Evolutionary conservation across 1,284 basidiomycete genomes (phyloP).

Genomic region (Neonothopanus nambi): DNA sequence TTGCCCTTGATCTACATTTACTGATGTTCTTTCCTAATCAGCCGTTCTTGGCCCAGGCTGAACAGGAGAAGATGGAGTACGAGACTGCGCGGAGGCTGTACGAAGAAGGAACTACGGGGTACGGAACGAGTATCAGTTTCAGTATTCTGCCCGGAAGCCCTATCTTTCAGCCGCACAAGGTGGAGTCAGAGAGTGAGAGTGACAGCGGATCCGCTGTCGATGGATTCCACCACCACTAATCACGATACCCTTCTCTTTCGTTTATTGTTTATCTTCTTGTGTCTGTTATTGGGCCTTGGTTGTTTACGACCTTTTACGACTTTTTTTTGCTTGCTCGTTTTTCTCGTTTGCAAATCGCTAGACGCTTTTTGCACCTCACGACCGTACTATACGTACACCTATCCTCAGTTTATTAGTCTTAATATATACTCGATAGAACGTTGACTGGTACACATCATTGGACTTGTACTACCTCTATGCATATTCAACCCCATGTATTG

Average conservation of each 20-base stretch:
- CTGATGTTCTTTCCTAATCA: conserved; percentile 31
- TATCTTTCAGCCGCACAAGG: conserved; percentile 55
- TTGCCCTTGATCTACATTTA: conserved; percentile 14
- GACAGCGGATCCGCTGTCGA: conserved; percentile 56
- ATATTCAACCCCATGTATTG: conserved; percentile 14
- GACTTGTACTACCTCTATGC: conserved; percentile 14
- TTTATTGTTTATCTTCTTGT: conserved; percentile 15
- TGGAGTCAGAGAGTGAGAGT: conserved; percentile 69
- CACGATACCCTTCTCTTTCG: conserved; percentile 26
- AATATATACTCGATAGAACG: conserved; percentile 12
- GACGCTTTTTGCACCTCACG: neutral
- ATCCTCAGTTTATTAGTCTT: conserved; percentile 9
- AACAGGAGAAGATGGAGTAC: conserved; percentile 91
- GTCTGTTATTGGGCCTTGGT: conserved; percentile 12
- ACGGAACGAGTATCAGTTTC: conserved; percentile 75
- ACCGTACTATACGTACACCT: neutral
- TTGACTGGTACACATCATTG: conserved; percentile 4
- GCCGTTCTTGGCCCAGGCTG: conserved; percentile 90
- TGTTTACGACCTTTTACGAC: conserved; percentile 10
- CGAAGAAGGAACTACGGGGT: conserved; percentile 75
- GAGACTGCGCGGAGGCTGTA: conserved; percentile 79
- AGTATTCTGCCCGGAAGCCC: conserved; percentile 71
- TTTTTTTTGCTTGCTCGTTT: neutral
- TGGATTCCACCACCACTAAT: conserved; percentile 33
- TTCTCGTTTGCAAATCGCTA: neutral